Evolutionary conservation across 2,329 filamentous ascomycete genomes (phyloP), one percentile per base, ranked within the genome.

Genomic region (Beauveria scarabaeidicola): DNA sequence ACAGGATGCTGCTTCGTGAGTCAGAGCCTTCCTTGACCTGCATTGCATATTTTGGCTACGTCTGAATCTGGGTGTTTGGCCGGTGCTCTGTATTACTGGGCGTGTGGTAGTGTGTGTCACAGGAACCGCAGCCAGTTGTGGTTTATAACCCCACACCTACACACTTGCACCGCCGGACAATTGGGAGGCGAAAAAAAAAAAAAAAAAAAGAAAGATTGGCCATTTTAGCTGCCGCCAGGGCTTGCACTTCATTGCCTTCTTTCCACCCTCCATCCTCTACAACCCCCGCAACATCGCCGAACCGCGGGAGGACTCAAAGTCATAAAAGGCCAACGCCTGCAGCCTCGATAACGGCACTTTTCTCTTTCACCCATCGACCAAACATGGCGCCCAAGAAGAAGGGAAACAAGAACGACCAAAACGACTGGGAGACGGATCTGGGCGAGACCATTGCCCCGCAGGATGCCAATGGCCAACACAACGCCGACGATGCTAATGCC

Each of bases 331-430:
- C 54, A 47, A 15, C 23, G 54, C 36, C 56, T 51, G 44, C 40
- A 44, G n/a, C 29, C 47, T 44, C 38, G 13, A 58, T n/a, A 52
- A 27, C 17, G 46, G 46, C 23, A 23, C 17, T 58, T 58, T 51
- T 51, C 32, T 58, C 29, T 46, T 46, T 27, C 13, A 52, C 29
- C 23, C 27, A 62, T 58, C 57, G 64, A 66, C 62, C 62, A 74
- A 80, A 74, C 63, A 97, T 97, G 93, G 78, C 92, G 70, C 92
- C 92, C 63, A 97, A 97, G 80, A 95, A 94, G 82, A 97, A 96
- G 84, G 79, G 78, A 67, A 88, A 87, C 73, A 95, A 93, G 81
- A 87, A 85, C 73, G 84, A 80, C 71, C 84, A 89, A 71, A 90
- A 96, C 70, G 91, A 97, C 80, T 97, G 93, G 93, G 94, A 97